Evolutionary conservation across 2,329 filamentous ascomycete genomes (phyloP).

Genomic region (Blastomyces parvus): DNA sequence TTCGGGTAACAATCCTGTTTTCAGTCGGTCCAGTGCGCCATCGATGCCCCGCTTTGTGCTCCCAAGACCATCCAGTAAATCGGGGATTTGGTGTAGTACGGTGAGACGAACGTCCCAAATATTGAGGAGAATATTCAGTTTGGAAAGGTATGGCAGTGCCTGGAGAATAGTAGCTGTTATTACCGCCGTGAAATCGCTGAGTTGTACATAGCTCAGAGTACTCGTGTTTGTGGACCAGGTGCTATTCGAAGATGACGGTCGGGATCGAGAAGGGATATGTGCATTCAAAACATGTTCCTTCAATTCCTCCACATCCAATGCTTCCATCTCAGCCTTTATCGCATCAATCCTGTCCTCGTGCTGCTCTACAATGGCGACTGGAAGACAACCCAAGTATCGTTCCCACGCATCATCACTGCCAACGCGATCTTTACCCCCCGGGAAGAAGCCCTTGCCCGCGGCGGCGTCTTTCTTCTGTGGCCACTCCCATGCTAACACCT

Average conservation of each 20-base stretch:
- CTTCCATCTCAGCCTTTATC: conserved; percentile 48
- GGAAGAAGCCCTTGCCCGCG: conserved; percentile 35
- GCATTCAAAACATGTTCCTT: conserved; percentile 79
- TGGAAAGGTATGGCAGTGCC: conserved; percentile 69
- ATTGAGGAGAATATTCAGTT: conserved; percentile 61
- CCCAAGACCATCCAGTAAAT: conserved; percentile 56
- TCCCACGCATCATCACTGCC: conserved; percentile 18
- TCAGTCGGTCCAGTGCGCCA: conserved; percentile 25
- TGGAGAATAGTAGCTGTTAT: conserved; percentile 88
- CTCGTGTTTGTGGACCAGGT: conserved; percentile 32
- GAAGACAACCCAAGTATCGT: conserved; percentile 61
- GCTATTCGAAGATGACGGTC: conserved; percentile 40
- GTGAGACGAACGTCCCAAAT: conserved; percentile 68
- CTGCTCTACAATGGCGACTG: conserved; percentile 50
- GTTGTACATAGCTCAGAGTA: conserved; percentile 49
- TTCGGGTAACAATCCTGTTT: conserved; percentile 20
- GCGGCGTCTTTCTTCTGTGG: conserved; percentile 32
- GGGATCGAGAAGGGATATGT: conserved; percentile 57
- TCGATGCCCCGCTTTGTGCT: conserved; percentile 28
- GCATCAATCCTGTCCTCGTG: conserved; percentile 67
- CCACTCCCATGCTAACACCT: conserved; percentile 53
- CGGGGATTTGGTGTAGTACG: conserved; percentile 64
- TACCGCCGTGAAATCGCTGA: conserved; percentile 85
- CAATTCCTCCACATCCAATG: conserved; percentile 56
- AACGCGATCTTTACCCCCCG: neutral